Evolutionary conservation across 306 rosid species (phyloP).

Genomic region (Begonia masoniana): DNA sequence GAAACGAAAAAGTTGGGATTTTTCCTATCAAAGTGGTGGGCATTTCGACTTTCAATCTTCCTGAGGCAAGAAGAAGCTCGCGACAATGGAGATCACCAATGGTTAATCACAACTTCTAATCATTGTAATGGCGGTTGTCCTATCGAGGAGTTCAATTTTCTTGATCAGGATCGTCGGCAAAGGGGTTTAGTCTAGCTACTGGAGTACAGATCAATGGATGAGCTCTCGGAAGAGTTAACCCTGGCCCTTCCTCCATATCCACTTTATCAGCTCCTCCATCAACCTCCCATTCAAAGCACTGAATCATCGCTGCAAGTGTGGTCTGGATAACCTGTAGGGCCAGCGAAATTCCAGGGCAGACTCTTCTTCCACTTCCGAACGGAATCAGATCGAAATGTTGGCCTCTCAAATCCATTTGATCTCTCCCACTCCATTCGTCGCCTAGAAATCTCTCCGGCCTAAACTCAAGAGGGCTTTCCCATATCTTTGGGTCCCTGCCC

Average conservation of each 20-base stretch:
- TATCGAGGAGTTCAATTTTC: too few species aligned
- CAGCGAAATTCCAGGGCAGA: conserved; percentile 68
- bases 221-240: conserved; percentile 54
- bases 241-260: conserved; percentile 51
- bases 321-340: conserved; percentile 56
- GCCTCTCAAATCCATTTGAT: conserved; percentile 35
- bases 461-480: conserved; percentile 66
- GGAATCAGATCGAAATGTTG: conserved; percentile 40
- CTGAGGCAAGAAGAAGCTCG: too few species aligned
- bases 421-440: conserved; percentile 15
- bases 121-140: too few species aligned
- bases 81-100: too few species aligned
- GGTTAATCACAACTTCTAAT: too few species aligned
- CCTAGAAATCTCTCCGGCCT: conserved; percentile 50
- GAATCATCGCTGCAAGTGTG: conserved; percentile 53
- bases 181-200: conserved; percentile 19
- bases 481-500: conserved; percentile 58
- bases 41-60: too few species aligned
- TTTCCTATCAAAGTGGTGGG: too few species aligned
- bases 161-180: conserved; percentile 19
- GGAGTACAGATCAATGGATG: conserved; percentile 40
- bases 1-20: too few species aligned
- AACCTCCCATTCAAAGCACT: conserved; percentile 66
- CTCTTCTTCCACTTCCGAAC: conserved; percentile 83
- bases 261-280: conserved; percentile 12